Evolutionary conservation across 352 stramenopile genomes (phyloP), one percentile per base, ranked within the genome.

Genomic region (Peronosclerospora sorghi): DNA sequence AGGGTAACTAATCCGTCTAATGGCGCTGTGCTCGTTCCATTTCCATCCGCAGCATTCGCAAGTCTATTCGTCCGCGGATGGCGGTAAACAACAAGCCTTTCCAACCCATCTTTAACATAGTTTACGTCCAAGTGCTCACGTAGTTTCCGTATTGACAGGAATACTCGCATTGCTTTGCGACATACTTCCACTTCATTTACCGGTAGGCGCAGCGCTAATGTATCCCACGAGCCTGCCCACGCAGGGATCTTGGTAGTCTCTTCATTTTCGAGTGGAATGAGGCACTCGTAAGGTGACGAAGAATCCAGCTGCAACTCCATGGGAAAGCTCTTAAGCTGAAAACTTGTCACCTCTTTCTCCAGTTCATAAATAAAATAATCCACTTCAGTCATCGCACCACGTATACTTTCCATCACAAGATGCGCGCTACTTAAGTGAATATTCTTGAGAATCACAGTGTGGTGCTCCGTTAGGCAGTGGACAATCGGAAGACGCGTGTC

Each of bases 331-430:
- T 58, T 54, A 23, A 51, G 53, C 37, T 77, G 45, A 42, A 86
- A 86, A 4, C 47, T 55, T 14, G 51, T 42, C 10, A 74, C 73
- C 37, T 86, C 77, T 21, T 82, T 79, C 56, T 89, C 77, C 13
- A 89, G 41, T 30, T 86, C 72, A 54, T 85, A 86, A 46, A 89
- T 66, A 29, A 89, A 89, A 13, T 86, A 41, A 43, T 88, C 76
- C 4, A 86, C 65, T 55, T 88, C 76, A 10, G 73, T 56, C 76
- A 88, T 86, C 0, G 65, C 58, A 15, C 76, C 76, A n/a, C 71
- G 69, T 71, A 88, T 88, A 51, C 73, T 88, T 40, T 83, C 70
- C 76, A 88, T 88, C 9, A 88, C 76, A 18, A 79, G 45, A 32
- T 86, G 69, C 8, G 76, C 71, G 41, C 66, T 77, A 17, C 65